These are phyloP conservation scores for Spathaspora girioi DNA, from an alignment of 805 yeast genomes.

Conservation along the genomic window DNA sequence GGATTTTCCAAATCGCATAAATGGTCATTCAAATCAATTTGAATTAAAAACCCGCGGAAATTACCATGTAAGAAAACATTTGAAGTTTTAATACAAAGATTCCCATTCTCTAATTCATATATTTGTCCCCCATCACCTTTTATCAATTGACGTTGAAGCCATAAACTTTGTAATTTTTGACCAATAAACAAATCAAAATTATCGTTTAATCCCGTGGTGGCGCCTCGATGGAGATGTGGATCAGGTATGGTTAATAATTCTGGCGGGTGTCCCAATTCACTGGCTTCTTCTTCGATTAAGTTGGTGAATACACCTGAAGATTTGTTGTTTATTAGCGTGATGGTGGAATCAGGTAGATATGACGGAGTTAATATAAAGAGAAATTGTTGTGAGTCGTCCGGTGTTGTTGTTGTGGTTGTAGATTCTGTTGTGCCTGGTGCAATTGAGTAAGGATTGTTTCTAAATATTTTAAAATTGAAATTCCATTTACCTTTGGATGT, in stretches of 20 bases:
- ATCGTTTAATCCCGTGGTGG: slow-evolving; percentile 54
- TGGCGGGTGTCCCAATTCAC: slow-evolving; percentile 8
- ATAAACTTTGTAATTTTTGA: slow-evolving; percentile 60
- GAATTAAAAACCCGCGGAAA: slow-evolving; percentile 67
- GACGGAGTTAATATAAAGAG: slow-evolving; percentile 51
- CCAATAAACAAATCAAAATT: slow-evolving; percentile 53
- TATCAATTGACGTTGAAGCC: slow-evolving; percentile 66
- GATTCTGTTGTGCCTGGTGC: slow-evolving; percentile 34
- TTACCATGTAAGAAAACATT: slow-evolving; percentile 73
- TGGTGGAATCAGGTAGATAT: slow-evolving; percentile 43
- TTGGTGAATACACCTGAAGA: slow-evolving; percentile 34
- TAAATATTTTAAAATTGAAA: slow-evolving; percentile 63
- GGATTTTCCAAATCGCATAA: slow-evolving; percentile 11
- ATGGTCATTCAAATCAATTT: slow-evolving; percentile 40
- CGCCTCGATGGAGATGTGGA: slow-evolving; percentile 44
- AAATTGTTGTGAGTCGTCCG: slow-evolving; percentile 33
- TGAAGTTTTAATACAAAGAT: slow-evolving; percentile 56
- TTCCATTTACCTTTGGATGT: slow-evolving; percentile 60
- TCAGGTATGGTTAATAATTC: slow-evolving; percentile 27
- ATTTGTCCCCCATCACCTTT: slow-evolving; percentile 74
- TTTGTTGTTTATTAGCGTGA: slow-evolving; percentile 46
- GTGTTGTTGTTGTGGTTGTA: slow-evolving; percentile 19
- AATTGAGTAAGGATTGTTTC: slow-evolving; percentile 55
- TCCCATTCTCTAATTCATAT: slow-evolving; percentile 53
- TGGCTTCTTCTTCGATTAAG: slow-evolving; percentile 29